A percentile compares a stretch with the other conserved stretches of the same genome.
Conservation (phyloP, 2,329 filamentous ascomycete genomes). For the Tolypocladium ophioglossoides region DNA sequence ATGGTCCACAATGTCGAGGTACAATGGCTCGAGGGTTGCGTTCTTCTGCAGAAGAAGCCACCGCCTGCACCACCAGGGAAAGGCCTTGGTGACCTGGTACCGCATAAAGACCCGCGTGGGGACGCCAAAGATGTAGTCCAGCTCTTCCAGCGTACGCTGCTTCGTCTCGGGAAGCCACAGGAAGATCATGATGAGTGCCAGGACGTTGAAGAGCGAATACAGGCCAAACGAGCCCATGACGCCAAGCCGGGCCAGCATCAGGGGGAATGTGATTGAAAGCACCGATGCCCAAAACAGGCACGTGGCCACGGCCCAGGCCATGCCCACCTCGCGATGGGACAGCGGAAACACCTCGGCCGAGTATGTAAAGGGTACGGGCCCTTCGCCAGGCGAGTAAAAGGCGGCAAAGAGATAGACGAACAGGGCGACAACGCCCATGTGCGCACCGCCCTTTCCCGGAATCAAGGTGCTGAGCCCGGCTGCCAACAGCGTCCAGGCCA, state of each 20-base stretch:
- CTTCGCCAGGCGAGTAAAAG: constrained; percentile 45
- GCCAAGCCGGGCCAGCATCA: constrained; percentile 35
- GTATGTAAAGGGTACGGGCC: constrained; percentile 58
- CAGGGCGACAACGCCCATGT: constrained; percentile 37
- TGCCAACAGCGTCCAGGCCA: constrained; percentile 28
- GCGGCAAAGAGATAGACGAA: constrained; percentile 47
- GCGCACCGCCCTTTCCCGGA: constrained; percentile 20
- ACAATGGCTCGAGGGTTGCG: constrained; percentile 29
- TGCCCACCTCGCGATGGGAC: constrained; percentile 60
- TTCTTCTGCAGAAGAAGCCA: constrained; percentile 41
- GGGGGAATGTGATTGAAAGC: constrained; percentile 52
- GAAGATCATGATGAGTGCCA: constrained; percentile 46
- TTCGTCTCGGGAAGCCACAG: constrained; percentile 50
- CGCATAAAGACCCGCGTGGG: constrained; percentile 44
- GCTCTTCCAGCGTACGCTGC: constrained; percentile 39
- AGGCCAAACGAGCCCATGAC: constrained; percentile 41
- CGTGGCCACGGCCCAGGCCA: constrained; percentile 59
- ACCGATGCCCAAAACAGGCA: constrained; percentile 52
- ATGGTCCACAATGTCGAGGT: constrained; percentile 26
- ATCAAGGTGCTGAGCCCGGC: constrained; percentile 42
- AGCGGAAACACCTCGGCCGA: constrained; percentile 61
- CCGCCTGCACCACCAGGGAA: constrained; percentile 52
- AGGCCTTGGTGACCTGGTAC: constrained; percentile 44
- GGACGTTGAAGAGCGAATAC: constrained; percentile 44
- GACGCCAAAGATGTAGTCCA: constrained; percentile 52